Base-by-base conservation (phyloP, 129 eudicot species). In the Erigeron canadensis region DNA sequence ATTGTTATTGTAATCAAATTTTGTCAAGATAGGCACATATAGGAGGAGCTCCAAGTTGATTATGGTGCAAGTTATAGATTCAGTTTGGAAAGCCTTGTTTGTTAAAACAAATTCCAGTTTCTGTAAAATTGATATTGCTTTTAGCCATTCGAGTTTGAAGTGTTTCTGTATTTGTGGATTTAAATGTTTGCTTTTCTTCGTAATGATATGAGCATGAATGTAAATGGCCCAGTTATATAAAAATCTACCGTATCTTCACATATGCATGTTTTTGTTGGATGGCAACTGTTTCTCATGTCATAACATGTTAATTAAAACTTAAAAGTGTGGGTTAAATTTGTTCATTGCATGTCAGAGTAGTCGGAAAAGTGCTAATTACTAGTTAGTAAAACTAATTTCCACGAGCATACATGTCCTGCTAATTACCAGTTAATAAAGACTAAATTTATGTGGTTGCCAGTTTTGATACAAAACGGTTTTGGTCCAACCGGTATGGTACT, bases 1-100 rank as follows among this genome's bases (percentile, higher is more conserved):
- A 67, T 7, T 74, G 70, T 61, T 63, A 67, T 58, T 55, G 75
- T 77, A 19, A 77, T 46, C 71, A 59, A 70, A 80, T 64, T 83
- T 87, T 73, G 81, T 83, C 72, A 60, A 39, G 23, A 71, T 46
- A 76, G 75, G 34, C 84, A 66, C 73, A 62, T 22, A 80, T 68
- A 68, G 79, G 16, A 48, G 63, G 72, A 64, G 65, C 37, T 74
- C 34, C 51, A 63, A 48, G 61, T 58, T 12, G 80, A 58, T 76
- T 76, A 54, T 68, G 60, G 10, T 46, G 21, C 22, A 62, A 73
- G n/a, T 44, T 65, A 41, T 64, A 51, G 71, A 44, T 75, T 9
- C 65, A 56, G 18, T 72, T 72, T 48, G 63, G 41, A 37, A 10
- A 41, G 28, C 9, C 19, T 53, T 15, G 10, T 57, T 70, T 57